Percentiles rank a stretch among this genome's conserved stretches.
Evolutionary conservation across 371 early-diverging fungal genomes (phyloP).

Genomic region (Mortierella sp.): DNA sequence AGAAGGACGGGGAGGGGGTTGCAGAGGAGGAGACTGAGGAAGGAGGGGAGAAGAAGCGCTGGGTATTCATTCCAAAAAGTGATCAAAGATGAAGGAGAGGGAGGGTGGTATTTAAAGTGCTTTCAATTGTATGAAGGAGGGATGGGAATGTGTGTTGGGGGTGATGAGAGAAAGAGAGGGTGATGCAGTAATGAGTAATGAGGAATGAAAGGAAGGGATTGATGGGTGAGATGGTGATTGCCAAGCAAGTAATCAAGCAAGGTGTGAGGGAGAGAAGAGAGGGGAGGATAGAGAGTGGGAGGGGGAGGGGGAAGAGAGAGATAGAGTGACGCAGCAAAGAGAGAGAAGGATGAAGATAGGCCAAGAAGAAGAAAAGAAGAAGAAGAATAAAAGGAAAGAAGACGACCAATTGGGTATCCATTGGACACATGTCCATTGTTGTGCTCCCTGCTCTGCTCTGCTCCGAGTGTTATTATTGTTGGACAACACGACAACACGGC

Average conservation of each 20-base stretch:
- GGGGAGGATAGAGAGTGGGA: not conserved
- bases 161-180: not conserved
- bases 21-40: constrained; percentile 22
- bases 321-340: not conserved
- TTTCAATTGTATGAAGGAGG: not conserved
- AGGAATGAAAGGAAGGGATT: not conserved
- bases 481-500: not conserved
- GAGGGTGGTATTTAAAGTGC: not conserved
- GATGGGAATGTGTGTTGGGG: not conserved
- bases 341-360: not conserved
- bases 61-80: constrained; percentile 26
- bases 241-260: not conserved
- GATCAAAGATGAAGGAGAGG: not conserved
- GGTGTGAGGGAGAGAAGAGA: not conserved
- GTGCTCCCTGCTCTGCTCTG: not conserved
- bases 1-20: constrained; percentile 25
- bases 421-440: not conserved
- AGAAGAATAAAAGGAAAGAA: not conserved
- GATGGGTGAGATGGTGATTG: not conserved
- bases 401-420: not conserved
- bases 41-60: constrained; percentile 15
- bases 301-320: too few relatives aligned
- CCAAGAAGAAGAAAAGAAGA: too few relatives aligned
- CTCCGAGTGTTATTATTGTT: not conserved
- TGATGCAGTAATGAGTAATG: not conserved